A percentile compares a stretch with the other conserved stretches of the same genome.
These are phyloP conservation scores for Penicillium sp. DNA, from an alignment of 2,329 filamentous ascomycete species.

Conservation along the genomic window DNA sequence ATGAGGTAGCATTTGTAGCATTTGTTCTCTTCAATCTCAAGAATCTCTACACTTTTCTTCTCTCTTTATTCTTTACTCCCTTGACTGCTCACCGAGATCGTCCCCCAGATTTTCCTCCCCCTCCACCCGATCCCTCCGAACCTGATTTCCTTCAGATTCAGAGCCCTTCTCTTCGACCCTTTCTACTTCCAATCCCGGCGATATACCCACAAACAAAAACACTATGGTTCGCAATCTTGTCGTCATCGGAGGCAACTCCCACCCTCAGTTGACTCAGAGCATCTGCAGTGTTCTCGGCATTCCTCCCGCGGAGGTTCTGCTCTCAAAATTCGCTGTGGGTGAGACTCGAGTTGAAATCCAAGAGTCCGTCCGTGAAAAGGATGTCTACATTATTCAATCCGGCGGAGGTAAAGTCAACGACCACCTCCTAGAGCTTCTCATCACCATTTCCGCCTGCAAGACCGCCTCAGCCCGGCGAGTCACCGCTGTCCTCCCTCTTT, in stretches of 20 bases:
- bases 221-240: constrained; percentile 93
- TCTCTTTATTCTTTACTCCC: constrained; percentile 2
- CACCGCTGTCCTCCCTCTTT: constrained; percentile 89
- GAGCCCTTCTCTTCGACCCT: constrained; percentile 20
- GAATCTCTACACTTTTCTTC: background rate
- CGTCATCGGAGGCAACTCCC: constrained; percentile 88
- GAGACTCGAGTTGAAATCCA: constrained; percentile 94
- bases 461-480: constrained; percentile 88
- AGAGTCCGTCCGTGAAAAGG: constrained; percentile 94
- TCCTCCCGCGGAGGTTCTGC: constrained; percentile 76
- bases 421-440: constrained; percentile 92
- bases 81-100: constrained; percentile 24
- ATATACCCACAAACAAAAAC: constrained; percentile 14
- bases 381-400: constrained; percentile 98
- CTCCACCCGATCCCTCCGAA: constrained; percentile 27
- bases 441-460: constrained; percentile 98
- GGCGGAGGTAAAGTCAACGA: constrained; percentile 93
- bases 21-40: constrained; percentile 22
- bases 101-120: constrained; percentile 32
- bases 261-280: constrained; percentile 80
- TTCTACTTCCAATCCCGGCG: constrained; percentile 13
- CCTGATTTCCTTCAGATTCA: constrained; percentile 21
- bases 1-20: constrained; percentile 41
- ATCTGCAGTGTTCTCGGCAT: constrained; percentile 89
- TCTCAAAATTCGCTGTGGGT: constrained; percentile 90